phyloP scores from a whole-genome alignment of 257 asterid genomes.

The Solanum sitiens region DNA sequence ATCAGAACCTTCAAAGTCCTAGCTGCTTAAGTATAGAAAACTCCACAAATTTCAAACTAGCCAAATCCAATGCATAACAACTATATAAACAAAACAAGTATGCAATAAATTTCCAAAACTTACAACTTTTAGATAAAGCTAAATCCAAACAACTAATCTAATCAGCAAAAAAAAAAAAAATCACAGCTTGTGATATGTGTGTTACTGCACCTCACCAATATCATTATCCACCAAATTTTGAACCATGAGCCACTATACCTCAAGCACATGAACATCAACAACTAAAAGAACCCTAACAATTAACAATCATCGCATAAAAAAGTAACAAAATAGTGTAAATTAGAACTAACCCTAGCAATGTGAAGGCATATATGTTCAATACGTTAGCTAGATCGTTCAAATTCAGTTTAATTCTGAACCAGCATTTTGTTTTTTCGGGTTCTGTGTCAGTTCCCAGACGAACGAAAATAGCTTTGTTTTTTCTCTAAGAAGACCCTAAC shows the following conservation, averaged over 20 bases:
- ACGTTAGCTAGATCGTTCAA: constrained; percentile 29
- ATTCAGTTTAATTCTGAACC: constrained; percentile 5
- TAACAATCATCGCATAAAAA: neutral
- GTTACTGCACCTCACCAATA: neutral
- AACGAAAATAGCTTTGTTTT: neutral
- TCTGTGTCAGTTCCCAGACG: neutral
- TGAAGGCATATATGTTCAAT: constrained; percentile 33
- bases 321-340: constrained; percentile 18
- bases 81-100: neutral
- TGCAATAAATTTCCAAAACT: neutral
- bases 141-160: neutral
- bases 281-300: neutral
- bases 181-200: neutral
- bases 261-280: neutral
- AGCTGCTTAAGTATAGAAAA: neutral
- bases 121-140: neutral
- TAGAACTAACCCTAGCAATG: constrained; percentile 25
- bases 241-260: neutral
- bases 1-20: neutral
- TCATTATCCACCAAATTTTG: neutral
- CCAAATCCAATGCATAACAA: neutral
- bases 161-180: neutral
- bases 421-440: neutral
- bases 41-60: neutral
- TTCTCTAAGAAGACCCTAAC: constrained; percentile 14